These are phyloP conservation scores for Sphenostylis stenocarpa DNA, from an alignment of 306 rosid species.

Conservation along the genomic window DNA sequence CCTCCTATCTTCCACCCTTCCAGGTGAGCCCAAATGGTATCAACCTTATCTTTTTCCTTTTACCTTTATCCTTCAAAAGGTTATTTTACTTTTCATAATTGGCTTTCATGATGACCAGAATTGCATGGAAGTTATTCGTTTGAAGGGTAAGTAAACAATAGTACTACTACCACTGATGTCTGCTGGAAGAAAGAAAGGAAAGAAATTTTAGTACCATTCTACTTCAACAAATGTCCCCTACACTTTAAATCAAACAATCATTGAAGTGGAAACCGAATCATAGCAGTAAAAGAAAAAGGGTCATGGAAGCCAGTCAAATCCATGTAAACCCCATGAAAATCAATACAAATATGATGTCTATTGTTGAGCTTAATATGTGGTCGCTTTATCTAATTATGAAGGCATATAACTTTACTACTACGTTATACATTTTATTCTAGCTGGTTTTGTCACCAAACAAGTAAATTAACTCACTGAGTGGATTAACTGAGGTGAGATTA, in stretches of 20 bases:
- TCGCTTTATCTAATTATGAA: background rate
- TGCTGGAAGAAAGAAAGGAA: background rate
- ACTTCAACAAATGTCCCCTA: constrained; percentile 8
- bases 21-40: constrained; percentile 36
- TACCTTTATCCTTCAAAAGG: constrained; percentile 28
- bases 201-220: constrained; percentile 15
- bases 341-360: background rate
- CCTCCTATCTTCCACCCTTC: constrained; percentile 11
- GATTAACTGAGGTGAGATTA: no score
- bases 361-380: background rate
- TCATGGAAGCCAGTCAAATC: background rate
- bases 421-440: no score
- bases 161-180: constrained; percentile 11
- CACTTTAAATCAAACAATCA: constrained; percentile 6
- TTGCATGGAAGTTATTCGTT: constrained; percentile 26
- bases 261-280: background rate
- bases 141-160: constrained; percentile 11
- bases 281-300: background rate
- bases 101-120: constrained; percentile 28
- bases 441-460: no score
- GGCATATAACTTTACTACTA: background rate
- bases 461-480: no score
- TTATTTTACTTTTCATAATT: constrained; percentile 32
- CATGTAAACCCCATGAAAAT: background rate
- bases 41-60: constrained; percentile 31